Percentiles rank a stretch among this genome's conserved stretches.
phyloP scores from a whole-genome alignment of 2,329 filamentous ascomycete species.

The Scytalidium sp. region DNA sequence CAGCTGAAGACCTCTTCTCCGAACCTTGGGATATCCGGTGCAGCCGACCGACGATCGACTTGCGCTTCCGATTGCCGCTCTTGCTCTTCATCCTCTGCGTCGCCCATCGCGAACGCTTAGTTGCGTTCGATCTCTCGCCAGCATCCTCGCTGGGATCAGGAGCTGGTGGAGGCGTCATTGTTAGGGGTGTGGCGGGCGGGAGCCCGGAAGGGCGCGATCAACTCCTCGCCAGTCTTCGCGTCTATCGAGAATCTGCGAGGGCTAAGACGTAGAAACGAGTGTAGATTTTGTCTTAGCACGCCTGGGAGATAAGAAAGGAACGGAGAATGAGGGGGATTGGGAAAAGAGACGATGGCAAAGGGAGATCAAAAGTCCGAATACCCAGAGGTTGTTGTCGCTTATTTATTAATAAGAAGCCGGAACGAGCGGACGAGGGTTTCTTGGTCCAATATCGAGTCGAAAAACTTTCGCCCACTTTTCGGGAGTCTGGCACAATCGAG shows the following conservation, averaged over 20 bases:
- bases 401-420: not conserved
- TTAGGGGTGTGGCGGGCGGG: conserved; percentile 1
- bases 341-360: not conserved
- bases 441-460: not conserved
- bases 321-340: not conserved
- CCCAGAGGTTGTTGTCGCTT: not conserved
- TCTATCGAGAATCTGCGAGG: not conserved
- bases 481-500: not conserved
- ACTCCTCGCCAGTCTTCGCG: not conserved
- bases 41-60: conserved; percentile 75
- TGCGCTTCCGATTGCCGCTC: conserved; percentile 74
- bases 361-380: not conserved
- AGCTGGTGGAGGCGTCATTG: conserved; percentile 25
- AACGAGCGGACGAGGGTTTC: not conserved
- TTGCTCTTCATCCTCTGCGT: conserved; percentile 81
- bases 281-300: not conserved
- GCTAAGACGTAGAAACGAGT: not conserved
- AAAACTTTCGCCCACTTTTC: not conserved
- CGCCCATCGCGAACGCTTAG: conserved; percentile 89
- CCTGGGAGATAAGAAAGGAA: not conserved
- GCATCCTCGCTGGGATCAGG: conserved; percentile 40
- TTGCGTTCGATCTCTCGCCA: conserved; percentile 44
- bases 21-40: conserved; percentile 52
- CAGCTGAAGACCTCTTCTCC: conserved; percentile 62
- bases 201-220: not conserved